Percentiles rank a stretch among this genome's conserved stretches.
These are phyloP conservation scores for Penicillium tannophilum DNA, from an alignment of 495 filamentous ascomycete genomes.

Conservation along the genomic window DNA sequence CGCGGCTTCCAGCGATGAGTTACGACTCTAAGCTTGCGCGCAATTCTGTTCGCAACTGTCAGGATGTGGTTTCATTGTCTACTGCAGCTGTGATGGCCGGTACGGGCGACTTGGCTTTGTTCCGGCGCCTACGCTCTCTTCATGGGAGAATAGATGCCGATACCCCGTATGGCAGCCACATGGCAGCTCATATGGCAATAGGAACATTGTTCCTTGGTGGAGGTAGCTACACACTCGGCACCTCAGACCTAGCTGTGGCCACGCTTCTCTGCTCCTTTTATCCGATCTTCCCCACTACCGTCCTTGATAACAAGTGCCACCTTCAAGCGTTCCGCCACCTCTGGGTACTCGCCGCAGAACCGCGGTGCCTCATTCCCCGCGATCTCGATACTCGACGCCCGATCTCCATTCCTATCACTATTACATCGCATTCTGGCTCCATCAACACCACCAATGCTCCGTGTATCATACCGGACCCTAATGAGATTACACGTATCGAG, in stretches of 20 bases:
- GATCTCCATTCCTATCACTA: slow-evolving; percentile 67
- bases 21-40: slow-evolving; percentile 83
- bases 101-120: slow-evolving; percentile 85
- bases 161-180: slow-evolving; percentile 88
- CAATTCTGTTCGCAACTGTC: slow-evolving; percentile 83
- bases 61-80: slow-evolving; percentile 79
- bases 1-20: slow-evolving; percentile 61
- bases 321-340: slow-evolving; percentile 97
- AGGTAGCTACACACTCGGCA: slow-evolving; percentile 89
- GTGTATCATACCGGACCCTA: slow-evolving; percentile 81
- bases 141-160: slow-evolving; percentile 86
- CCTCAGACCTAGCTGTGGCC: slow-evolving; percentile 82
- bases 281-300: slow-evolving; percentile 82
- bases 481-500: slow-evolving; percentile 64
- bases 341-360: slow-evolving; percentile 92
- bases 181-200: slow-evolving; percentile 89
- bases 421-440: slow-evolving; percentile 54
- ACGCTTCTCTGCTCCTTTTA: slow-evolving; percentile 91
- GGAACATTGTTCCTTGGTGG: slow-evolving; percentile 90
- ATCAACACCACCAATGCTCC: slow-evolving; percentile 58
- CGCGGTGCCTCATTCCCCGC: slow-evolving; percentile 81
- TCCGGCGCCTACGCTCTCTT: slow-evolving; percentile 83
- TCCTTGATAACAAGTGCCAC: slow-evolving; percentile 91
- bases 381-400: slow-evolving; percentile 83
- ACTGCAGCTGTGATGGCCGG: slow-evolving; percentile 93